Percentiles rank a stretch among this genome's conserved stretches.
Conservation (phyloP, 345 rosid species). For the Eucalyptus microcorys region DNA sequence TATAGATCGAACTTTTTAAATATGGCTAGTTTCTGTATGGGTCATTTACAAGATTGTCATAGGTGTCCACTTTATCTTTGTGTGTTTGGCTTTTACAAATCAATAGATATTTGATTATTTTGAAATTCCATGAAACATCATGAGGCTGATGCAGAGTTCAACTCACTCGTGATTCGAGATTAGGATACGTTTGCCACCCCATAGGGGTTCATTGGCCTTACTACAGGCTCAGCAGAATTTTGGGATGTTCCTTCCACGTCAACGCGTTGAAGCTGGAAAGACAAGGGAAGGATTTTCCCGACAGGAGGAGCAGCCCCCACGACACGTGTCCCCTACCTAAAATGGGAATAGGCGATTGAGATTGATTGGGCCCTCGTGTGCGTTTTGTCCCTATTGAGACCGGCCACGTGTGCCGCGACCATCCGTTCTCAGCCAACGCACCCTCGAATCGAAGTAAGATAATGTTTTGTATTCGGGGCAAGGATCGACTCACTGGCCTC, state of each 20-base stretch:
- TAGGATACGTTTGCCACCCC: neutral
- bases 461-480: neutral
- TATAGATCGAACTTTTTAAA: neutral
- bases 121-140: neutral
- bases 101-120: neutral
- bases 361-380: neutral
- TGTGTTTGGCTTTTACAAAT: neutral
- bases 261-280: neutral
- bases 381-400: neutral
- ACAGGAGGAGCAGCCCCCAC: neutral
- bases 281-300: neutral
- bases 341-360: neutral
- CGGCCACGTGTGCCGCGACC: neutral
- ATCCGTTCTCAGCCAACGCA: neutral
- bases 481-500: neutral
- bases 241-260: neutral
- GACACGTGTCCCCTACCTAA: neutral
- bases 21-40: accelerated
- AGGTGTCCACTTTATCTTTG: accelerated
- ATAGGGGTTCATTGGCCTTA: neutral
- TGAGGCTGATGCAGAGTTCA: neutral
- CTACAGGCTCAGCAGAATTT: neutral
- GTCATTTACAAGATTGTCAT: neutral
- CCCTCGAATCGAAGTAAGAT: neutral
- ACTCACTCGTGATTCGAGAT: neutral